phyloP scores from a whole-genome alignment of 1,139 yeast species.

The Yamadazyma diddensiae region DNA sequence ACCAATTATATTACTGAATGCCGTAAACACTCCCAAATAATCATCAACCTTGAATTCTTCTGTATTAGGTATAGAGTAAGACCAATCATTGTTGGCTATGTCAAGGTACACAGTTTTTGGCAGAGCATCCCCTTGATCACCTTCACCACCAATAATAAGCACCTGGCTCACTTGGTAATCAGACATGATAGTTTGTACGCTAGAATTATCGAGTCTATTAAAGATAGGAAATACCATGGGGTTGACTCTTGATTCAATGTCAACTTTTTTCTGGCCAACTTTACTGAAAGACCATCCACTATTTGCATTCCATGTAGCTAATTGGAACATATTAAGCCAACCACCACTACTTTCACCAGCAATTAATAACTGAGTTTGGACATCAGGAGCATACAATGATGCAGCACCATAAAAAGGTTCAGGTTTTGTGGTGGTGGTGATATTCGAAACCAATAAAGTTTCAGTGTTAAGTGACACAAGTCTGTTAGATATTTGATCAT shows the following conservation, averaged over 20 bases:
- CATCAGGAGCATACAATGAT: constrained; percentile 37
- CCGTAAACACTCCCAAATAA: constrained; percentile 41
- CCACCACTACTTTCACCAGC: constrained; percentile 41
- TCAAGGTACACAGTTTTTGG: constrained; percentile 26
- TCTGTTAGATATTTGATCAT: constrained; percentile 22
- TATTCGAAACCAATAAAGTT: constrained; percentile 26
- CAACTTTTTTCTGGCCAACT: constrained; percentile 14
- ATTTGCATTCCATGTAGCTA: constrained; percentile 44
- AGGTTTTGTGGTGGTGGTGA: constrained; percentile 43
- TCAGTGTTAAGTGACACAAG: constrained; percentile 33
- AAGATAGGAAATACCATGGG: constrained; percentile 39
- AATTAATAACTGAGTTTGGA: constrained; percentile 36
- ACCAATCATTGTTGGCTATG: constrained; percentile 30
- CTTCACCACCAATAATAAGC: constrained; percentile 38
- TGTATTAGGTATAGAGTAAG: constrained; percentile 22
- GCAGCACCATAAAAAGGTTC: constrained; percentile 44
- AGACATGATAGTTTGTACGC: constrained; percentile 18
- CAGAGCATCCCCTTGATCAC: constrained; percentile 15
- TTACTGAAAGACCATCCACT: constrained; percentile 44
- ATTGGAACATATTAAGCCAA: constrained; percentile 46
- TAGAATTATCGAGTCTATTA: constrained; percentile 16
- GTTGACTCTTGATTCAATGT: constrained; percentile 28
- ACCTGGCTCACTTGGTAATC: constrained; percentile 25
- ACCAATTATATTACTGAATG: constrained; percentile 40
- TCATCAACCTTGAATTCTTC: constrained; percentile 22